Evolutionary conservation across 1,284 basidiomycete genomes (phyloP), one percentile per base, ranked within the genome.

Genomic region (Rhodotorula sp.): DNA sequence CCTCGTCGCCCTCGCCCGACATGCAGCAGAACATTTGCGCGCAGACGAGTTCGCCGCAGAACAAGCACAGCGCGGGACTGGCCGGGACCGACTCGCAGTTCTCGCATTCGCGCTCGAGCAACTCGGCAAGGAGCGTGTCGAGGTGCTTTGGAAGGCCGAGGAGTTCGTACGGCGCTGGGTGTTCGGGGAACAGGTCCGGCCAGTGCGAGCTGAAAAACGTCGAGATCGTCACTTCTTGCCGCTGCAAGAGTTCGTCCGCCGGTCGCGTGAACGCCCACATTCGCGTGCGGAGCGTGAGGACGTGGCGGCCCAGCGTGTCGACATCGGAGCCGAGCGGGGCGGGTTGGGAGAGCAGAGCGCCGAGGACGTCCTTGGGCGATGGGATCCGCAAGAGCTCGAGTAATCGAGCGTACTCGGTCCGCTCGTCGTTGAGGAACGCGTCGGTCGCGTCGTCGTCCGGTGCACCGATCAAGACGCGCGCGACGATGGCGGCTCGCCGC

Each of bases 11-110:
- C 56, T 92, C 89, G 34, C 83, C 78, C 77, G 94, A 91, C 76
- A 86, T 85, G 81, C 95, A 99, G 79, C 95, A 99, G 78, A 95
- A 90, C 75, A 91, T 92, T 79, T 95, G 92, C 82, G 95, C 87
- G 80, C 97, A 99, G 14, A 92, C 88, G 23, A 90, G 87, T 58
- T 88, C 85, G 2, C 95, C 95, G 78, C 97, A 99, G 63, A 95
- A 85, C 70, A 98, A 82, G 80, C 95, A 99, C 5, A 99, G 87
- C 0, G 94, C 95, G 14, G 92, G 92, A 78, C 93, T 92, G 7
- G 85, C 83, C 0, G 95, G 94, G 12, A 91, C 86, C 0, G 88
- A 90, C 60, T 86, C 85, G 81, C 95, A 99, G 50, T 87, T 86
- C 54, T 83, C 82, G 80, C 97, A 99, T 43, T 85, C 85, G 80